Conservation (phyloP, 768 basidiomycete species). For the Russula virescens region DNA sequence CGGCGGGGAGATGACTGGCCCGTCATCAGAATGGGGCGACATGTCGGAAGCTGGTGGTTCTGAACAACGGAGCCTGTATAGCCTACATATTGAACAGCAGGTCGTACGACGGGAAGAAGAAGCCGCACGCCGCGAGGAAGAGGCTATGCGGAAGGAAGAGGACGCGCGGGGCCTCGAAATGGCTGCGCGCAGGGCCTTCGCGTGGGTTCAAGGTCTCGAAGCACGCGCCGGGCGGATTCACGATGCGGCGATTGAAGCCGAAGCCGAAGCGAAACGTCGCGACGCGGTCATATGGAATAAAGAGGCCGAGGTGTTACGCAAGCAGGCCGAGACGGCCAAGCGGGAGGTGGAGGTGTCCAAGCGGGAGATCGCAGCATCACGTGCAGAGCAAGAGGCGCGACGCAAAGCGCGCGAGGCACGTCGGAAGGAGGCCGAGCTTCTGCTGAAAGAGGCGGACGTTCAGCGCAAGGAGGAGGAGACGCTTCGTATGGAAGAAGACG, state of each 20-base stretch:
- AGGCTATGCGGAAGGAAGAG: conserved; percentile 5
- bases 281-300: conserved; percentile 13
- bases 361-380: conserved; percentile 7
- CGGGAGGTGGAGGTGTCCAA: conserved; percentile 3
- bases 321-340: conserved; percentile 8
- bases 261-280: background rate
- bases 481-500: conserved; percentile 10
- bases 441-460: conserved; percentile 4
- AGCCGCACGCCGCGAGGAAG: conserved; percentile 5
- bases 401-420: conserved; percentile 7
- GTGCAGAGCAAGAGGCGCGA: conserved; percentile 8
- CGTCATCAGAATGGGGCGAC: conserved; percentile 3
- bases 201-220: conserved; percentile 12
- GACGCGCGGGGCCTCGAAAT: conserved; percentile 12
- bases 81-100: conserved; percentile 10
- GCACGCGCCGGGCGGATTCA: conserved; percentile 10
- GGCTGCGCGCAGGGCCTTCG: conserved; percentile 15
- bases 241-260: conserved; percentile 8
- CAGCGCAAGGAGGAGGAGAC: conserved; percentile 5
- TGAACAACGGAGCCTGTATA: conserved; percentile 1
- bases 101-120: conserved; percentile 14
- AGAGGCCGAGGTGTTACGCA: conserved; percentile 11
- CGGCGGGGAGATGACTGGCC: background rate
- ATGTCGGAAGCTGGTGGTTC: conserved; percentile 8
- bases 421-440: conserved; percentile 12